Evolutionary conservation across 768 basidiomycete species (phyloP).

Genomic region (Lentinula guzmanii): DNA sequence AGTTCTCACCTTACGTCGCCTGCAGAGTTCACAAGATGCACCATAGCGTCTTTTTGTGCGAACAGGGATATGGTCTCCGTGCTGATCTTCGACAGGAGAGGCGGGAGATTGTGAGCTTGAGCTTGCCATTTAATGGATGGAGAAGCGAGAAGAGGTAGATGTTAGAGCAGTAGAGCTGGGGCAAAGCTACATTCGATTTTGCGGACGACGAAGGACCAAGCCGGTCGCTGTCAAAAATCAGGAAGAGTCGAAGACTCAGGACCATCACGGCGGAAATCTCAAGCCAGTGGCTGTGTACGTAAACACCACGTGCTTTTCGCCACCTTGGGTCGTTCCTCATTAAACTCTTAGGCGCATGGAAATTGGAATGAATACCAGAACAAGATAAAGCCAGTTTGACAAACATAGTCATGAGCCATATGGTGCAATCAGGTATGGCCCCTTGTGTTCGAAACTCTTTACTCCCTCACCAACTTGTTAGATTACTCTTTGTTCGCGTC

Average conservation of each 20-base stretch:
- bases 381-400: neutral
- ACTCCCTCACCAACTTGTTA: neutral
- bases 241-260: neutral
- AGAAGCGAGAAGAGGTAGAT: neutral
- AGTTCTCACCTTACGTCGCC: neutral
- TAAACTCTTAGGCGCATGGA: neutral
- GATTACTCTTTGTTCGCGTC: conserved; percentile 76
- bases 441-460: neutral
- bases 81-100: neutral
- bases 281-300: neutral
- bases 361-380: neutral
- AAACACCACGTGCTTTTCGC: neutral
- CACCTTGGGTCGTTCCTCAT: neutral
- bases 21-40: conserved; percentile 8
- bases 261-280: neutral
- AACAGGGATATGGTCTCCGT: conserved; percentile 1
- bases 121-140: neutral
- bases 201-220: neutral
- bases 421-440: neutral
- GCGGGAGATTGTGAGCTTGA: conserved; percentile 4
- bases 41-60: conserved; percentile 9
- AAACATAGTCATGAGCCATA: neutral
- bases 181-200: neutral
- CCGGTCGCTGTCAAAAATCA: neutral
- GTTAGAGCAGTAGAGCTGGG: neutral